Evolutionary conservation across 2,329 filamentous ascomycete species (phyloP).

Genomic region (Botryotinia globosa): DNA sequence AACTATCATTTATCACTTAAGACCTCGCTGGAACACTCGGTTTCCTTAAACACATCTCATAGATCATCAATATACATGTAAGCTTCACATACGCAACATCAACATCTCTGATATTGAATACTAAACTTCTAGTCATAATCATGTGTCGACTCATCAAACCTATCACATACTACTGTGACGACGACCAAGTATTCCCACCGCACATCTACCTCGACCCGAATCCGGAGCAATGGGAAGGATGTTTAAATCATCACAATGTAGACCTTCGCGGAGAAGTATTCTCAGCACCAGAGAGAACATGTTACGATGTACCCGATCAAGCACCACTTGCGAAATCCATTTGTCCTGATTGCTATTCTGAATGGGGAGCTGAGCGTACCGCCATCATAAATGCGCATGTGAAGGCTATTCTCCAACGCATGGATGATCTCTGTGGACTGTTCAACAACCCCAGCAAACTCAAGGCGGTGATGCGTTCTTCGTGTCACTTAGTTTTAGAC

Average conservation of each 20-base stretch:
- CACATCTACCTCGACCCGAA: neutral
- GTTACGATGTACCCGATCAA: neutral
- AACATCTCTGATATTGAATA: neutral
- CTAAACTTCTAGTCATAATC: neutral
- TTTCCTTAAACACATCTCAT: neutral
- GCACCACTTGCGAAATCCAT: neutral
- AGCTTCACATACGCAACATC: neutral
- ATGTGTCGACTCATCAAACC: neutral
- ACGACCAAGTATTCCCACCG: neutral
- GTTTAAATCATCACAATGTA: neutral
- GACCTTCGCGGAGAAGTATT: neutral
- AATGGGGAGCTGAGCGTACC: neutral
- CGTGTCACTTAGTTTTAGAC: neutral
- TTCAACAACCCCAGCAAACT: neutral
- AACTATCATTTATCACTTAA: neutral
- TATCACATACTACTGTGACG: neutral
- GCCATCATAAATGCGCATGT: neutral
- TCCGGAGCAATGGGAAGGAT: neutral
- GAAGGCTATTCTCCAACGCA: neutral
- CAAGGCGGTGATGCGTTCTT: neutral
- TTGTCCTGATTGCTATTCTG: neutral
- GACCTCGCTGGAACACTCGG: neutral
- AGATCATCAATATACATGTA: neutral
- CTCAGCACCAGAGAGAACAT: neutral
- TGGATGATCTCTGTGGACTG: neutral